A percentile compares a stretch with the other conserved stretches of the same genome.
These are phyloP conservation scores for Babesia caballi DNA, from an alignment of 169 alveolate genomes.

Conservation along the genomic window DNA sequence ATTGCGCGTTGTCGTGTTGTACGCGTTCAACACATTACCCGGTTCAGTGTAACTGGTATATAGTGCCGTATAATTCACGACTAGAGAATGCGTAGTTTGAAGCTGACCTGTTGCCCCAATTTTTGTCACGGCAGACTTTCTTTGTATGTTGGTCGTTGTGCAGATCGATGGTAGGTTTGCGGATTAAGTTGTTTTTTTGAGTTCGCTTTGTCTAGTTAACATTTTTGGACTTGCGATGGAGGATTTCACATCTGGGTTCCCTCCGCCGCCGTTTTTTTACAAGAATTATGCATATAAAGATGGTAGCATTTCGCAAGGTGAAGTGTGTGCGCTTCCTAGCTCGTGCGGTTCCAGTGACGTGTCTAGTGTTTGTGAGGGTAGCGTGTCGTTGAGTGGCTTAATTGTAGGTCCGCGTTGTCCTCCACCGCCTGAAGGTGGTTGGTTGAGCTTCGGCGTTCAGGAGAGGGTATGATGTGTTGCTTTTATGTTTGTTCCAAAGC, in stretches of 20 bases:
- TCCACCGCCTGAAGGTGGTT: conserved; percentile 68
- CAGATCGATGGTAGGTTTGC: no score
- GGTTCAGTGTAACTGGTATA: no score
- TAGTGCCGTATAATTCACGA: not conserved
- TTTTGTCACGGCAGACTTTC: no score
- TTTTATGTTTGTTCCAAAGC: not conserved
- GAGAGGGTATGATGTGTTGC: conserved; percentile 27
- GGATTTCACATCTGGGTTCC: conserved; percentile 66
- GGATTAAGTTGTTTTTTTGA: no score
- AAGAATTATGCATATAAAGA: conserved; percentile 56
- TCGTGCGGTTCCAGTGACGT: not conserved
- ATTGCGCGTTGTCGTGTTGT: no score
- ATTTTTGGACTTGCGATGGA: conserved; percentile 16
- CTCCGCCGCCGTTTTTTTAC: conserved; percentile 76
- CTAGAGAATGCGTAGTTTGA: not conserved
- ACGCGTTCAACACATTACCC: no score
- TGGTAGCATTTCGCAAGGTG: not conserved
- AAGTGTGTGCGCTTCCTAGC: not conserved
- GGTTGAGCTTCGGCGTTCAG: conserved; percentile 63
- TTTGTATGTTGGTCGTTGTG: no score
- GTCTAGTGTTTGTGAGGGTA: not conserved
- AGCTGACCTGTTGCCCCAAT: no score
- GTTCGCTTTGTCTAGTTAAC: no score
- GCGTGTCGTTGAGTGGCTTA: not conserved
- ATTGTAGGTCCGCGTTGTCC: conserved; percentile 49